A percentile compares a stretch with the other conserved stretches of the same genome.
These are phyloP conservation scores for Raphidocelis subcapitata DNA, from an alignment of 139 green algal species.

Conservation along the genomic window DNA sequence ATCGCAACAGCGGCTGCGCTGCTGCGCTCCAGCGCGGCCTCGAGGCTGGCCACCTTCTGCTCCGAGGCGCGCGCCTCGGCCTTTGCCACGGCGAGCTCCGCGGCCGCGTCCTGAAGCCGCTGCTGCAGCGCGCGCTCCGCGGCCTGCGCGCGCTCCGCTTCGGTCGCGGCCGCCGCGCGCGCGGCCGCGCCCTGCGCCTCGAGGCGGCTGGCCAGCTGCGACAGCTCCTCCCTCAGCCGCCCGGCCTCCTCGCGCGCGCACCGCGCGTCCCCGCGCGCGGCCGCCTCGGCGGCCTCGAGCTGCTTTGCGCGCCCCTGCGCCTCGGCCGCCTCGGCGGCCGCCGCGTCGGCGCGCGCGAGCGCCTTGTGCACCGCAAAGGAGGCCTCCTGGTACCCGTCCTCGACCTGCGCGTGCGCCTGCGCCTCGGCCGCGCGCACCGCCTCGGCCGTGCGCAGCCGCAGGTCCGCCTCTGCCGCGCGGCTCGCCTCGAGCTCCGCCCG, in stretches of 20 bases:
- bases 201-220: constrained; percentile 14
- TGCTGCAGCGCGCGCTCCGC: constrained; percentile 31
- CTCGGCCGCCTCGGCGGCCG: constrained; percentile 11
- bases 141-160: constrained; percentile 8
- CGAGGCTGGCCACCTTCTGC: constrained; percentile 29
- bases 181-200: constrained; percentile 37
- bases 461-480: constrained; percentile 33
- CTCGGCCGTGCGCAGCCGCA: constrained; percentile 37
- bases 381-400: constrained; percentile 54
- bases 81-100: constrained; percentile 18
- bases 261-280: neutral
- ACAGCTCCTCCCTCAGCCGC: constrained; percentile 33
- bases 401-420: constrained; percentile 38
- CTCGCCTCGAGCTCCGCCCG: constrained; percentile 46
- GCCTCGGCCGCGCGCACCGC: constrained; percentile 35
- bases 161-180: constrained; percentile 24
- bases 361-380: constrained; percentile 51
- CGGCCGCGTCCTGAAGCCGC: constrained; percentile 26
- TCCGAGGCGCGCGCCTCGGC: constrained; percentile 14
- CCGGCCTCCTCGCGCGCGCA: constrained; percentile 5
- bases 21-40: constrained; percentile 51
- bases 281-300: constrained; percentile 33
- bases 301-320: constrained; percentile 13
- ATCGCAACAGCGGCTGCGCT: constrained; percentile 45
- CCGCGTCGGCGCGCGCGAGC: constrained; percentile 43